Evolutionary conservation across 805 yeast species (phyloP).

Genomic region (Priceomyces medius): DNA sequence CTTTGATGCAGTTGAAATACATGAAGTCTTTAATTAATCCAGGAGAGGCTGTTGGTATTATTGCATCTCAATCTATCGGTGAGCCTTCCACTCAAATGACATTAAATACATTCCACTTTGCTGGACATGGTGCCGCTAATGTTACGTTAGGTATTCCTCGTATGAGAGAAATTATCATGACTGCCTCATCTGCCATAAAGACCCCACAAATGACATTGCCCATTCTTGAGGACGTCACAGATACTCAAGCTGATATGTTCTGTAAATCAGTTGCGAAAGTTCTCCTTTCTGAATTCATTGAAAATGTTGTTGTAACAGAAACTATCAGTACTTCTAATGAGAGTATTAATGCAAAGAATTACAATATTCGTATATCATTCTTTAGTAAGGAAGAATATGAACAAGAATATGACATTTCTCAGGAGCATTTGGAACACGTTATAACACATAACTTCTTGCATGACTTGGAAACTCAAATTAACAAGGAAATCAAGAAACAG

Average conservation of each 20-base stretch:
- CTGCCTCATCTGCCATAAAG: slow-evolving; percentile 91
- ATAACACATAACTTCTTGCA: slow-evolving; percentile 64
- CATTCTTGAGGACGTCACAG: slow-evolving; percentile 71
- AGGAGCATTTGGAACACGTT: slow-evolving; percentile 71
- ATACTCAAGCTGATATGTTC: slow-evolving; percentile 87
- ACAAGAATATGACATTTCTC: slow-evolving; percentile 84
- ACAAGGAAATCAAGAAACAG: slow-evolving; percentile 81
- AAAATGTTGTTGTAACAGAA: slow-evolving; percentile 81
- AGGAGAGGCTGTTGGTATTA: slow-evolving; percentile 97
- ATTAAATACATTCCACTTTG: slow-evolving; percentile 93
- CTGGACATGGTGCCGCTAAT: slow-evolving; percentile 99
- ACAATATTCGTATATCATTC: slow-evolving; percentile 71
- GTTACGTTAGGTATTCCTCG: slow-evolving; percentile 99
- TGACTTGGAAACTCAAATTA: slow-evolving; percentile 68
- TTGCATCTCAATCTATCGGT: slow-evolving; percentile 97
- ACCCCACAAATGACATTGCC: slow-evolving; percentile 99
- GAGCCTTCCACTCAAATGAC: slow-evolving; percentile 99
- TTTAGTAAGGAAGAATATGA: slow-evolving; percentile 75
- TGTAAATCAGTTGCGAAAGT: slow-evolving; percentile 87
- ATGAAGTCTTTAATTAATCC: slow-evolving; percentile 95
- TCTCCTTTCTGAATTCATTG: slow-evolving; percentile 83
- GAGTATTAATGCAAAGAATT: slow-evolving; percentile 60
- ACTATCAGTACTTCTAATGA: slow-evolving; percentile 64
- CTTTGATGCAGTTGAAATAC: slow-evolving; percentile 96
- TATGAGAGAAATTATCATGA: slow-evolving; percentile 99